Conservation (phyloP, 305 asterid genomes). For the Stenogyne calaminthoides region DNA sequence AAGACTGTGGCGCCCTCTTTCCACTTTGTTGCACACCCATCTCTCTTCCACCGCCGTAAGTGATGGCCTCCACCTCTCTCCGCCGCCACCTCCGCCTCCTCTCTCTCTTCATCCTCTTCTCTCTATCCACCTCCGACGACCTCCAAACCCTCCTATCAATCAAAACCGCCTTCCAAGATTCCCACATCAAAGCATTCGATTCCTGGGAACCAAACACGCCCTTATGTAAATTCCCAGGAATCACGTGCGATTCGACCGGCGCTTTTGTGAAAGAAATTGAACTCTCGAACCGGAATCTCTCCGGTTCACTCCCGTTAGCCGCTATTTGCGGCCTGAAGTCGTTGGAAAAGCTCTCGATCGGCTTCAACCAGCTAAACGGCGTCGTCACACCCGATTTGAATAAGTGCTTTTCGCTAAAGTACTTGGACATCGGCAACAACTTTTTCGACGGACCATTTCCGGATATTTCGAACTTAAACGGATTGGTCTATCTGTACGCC, state of each 20-base stretch:
- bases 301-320: slow-evolving; percentile 50
- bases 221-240: slow-evolving; percentile 47
- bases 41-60: slow-evolving; percentile 17
- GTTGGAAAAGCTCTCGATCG: slow-evolving; percentile 63
- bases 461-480: slow-evolving; percentile 43
- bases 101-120: slow-evolving; percentile 35
- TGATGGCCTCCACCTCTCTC: slow-evolving; percentile 34
- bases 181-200: slow-evolving; percentile 49
- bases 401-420: slow-evolving; percentile 52
- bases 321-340: slow-evolving; percentile 55
- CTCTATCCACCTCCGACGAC: slow-evolving; percentile 58
- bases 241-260: slow-evolving; percentile 53
- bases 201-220: slow-evolving; percentile 55
- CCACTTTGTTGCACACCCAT: slow-evolving; percentile 34
- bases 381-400: slow-evolving; percentile 44
- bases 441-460: slow-evolving; percentile 64
- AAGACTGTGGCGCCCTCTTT: slow-evolving; percentile 1
- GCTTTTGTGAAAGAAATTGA: slow-evolving; percentile 59
- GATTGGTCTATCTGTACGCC: slow-evolving; percentile 52
- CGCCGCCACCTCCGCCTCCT: slow-evolving; percentile 28
- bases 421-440: slow-evolving; percentile 71
- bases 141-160: slow-evolving; percentile 59
- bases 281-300: slow-evolving; percentile 55
- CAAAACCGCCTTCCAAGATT: slow-evolving; percentile 50
- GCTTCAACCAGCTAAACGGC: slow-evolving; percentile 55